Evolutionary conservation across 352 stramenopile genomes (phyloP).

Genomic region (Globisporangium spinosum): DNA sequence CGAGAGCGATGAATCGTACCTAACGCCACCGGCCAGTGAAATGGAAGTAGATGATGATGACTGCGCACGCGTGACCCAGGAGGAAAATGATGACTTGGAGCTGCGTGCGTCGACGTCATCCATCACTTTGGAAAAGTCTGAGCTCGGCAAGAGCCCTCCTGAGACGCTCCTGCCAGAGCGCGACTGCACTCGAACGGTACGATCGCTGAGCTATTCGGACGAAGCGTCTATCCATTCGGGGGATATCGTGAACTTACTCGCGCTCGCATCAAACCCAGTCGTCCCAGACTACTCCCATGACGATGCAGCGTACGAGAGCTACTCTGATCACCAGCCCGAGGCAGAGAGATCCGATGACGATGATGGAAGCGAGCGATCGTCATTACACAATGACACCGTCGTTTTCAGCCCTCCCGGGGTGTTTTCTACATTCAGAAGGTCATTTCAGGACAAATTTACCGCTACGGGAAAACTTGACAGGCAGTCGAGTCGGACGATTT

Average conservation of each 20-base stretch:
- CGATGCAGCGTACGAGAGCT: neutral
- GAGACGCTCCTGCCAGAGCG: conserved; percentile 8
- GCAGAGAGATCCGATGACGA: conserved; percentile 11
- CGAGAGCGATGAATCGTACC: neutral
- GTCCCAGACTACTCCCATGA: conserved; percentile 16
- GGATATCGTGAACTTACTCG: conserved; percentile 21
- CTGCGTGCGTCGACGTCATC: conserved; percentile 15
- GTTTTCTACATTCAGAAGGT: conserved; percentile 37
- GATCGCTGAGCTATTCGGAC: conserved; percentile 6
- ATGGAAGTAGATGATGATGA: conserved; percentile 7
- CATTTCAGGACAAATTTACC: conserved; percentile 34
- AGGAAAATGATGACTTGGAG: conserved; percentile 22
- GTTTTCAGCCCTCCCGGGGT: neutral
- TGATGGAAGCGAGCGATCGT: neutral
- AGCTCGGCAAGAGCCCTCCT: conserved; percentile 32
- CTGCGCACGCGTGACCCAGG: neutral
- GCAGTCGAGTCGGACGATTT: neutral
- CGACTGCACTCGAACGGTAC: neutral
- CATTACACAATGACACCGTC: too few species aligned
- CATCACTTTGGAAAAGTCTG: conserved; percentile 66
- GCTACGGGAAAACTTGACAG: conserved; percentile 16
- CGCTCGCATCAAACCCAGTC: conserved; percentile 29
- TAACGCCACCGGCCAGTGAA: conserved; percentile 16
- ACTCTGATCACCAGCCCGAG: conserved; percentile 2
- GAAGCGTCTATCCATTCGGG: neutral